Conservation (phyloP, 345 rosid genomes). For the Kernera saxatilis region DNA sequence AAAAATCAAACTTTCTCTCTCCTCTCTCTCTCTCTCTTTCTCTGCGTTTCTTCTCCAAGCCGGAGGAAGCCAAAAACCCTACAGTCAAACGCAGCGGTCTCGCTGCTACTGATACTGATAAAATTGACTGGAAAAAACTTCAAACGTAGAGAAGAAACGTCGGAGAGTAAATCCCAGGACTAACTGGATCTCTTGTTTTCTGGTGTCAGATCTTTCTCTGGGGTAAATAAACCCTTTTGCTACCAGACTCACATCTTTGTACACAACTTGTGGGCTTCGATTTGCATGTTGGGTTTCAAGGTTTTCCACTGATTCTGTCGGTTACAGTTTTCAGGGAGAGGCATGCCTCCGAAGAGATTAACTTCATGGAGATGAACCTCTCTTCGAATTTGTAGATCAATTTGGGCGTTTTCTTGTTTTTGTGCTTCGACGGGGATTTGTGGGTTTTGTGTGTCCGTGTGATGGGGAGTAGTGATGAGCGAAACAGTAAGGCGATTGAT, state of each 20-base stretch:
- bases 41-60: conserved; percentile 5
- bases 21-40: not conserved
- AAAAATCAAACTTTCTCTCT: not conserved
- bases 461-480: conserved; percentile 74
- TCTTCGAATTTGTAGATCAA: not conserved
- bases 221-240: conserved; percentile 2
- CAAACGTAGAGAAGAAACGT: not conserved
- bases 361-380: not conserved
- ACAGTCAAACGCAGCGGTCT: not conserved
- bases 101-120: not conserved
- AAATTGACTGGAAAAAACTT: not conserved
- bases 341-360: conserved; percentile 21
- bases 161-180: not conserved
- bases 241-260: not conserved
- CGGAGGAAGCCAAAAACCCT: conserved; percentile 11
- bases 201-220: not conserved
- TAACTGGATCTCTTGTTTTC: conserved; percentile 14
- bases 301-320: not conserved
- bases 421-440: too few species aligned
- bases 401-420: conserved; percentile 8
- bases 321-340: conserved; percentile 24
- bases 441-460: conserved; percentile 24
- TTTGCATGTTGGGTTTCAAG: conserved; percentile 30
- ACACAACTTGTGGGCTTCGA: not conserved
- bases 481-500: conserved; percentile 57